Evolutionary conservation across 2,329 filamentous ascomycete genomes (phyloP).

Genomic region (Alternaria burnsii): DNA sequence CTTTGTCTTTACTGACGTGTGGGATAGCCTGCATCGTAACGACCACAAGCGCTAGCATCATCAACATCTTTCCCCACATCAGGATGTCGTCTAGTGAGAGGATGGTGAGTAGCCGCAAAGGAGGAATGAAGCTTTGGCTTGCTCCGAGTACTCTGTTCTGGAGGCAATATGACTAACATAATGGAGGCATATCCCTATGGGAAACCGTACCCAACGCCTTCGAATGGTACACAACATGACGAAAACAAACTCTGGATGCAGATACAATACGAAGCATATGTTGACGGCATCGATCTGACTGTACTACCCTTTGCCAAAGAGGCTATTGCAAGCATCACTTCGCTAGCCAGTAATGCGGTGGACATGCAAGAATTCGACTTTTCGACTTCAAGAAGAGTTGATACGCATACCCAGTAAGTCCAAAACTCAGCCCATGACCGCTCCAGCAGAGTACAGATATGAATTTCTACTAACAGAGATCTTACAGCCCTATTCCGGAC

Average conservation of each 20-base stretch:
- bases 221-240: background rate
- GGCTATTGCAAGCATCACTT: slow-evolving; percentile 40
- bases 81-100: slow-evolving; percentile 1
- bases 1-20: background rate
- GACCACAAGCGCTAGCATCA: background rate
- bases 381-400: slow-evolving; percentile 36
- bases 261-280: slow-evolving; percentile 25
- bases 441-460: accelerated
- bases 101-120: background rate
- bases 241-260: slow-evolving; percentile 10
- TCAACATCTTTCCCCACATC: slow-evolving; percentile 1
- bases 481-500: slow-evolving; percentile 35
- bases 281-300: slow-evolving; percentile 38
- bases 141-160: background rate
- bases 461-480: background rate
- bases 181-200: slow-evolving; percentile 7
- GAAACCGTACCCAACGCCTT: background rate
- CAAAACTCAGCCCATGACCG: background rate
- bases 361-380: slow-evolving; percentile 18
- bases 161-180: background rate
- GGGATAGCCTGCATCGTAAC: background rate
- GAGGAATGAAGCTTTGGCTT: background rate
- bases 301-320: slow-evolving; percentile 40
- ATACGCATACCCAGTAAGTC: slow-evolving; percentile 46
- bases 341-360: slow-evolving; percentile 22